Conservation (phyloP, 1,284 basidiomycete species). For the Trichosporon inkin region DNA sequence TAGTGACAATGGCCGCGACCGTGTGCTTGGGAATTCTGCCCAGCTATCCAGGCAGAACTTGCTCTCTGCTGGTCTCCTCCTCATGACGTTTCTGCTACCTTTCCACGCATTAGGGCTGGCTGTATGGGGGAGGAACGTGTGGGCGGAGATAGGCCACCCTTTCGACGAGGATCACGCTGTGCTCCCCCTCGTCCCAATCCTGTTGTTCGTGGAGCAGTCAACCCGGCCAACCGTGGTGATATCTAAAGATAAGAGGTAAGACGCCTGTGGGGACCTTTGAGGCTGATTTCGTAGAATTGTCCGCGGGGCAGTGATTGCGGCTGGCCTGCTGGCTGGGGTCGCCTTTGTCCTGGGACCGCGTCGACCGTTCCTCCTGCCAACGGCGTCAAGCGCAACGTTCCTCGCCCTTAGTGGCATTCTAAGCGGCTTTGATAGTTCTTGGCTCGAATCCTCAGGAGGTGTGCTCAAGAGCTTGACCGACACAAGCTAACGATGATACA, state of each 20-base stretch:
- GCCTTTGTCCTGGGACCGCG: neutral
- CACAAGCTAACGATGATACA: too few species aligned
- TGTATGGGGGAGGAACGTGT: constrained; percentile 79
- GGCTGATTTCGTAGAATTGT: neutral
- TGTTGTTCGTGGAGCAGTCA: constrained; percentile 44
- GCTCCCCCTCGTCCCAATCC: constrained; percentile 22
- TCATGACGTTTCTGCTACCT: constrained; percentile 81
- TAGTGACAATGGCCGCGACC: neutral
- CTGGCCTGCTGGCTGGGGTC: neutral
- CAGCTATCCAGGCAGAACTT: constrained; percentile 21
- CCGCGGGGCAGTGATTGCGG: neutral
- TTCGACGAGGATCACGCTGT: constrained; percentile 28
- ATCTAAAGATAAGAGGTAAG: neutral
- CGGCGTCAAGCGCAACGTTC: neutral
- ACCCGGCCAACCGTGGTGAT: neutral
- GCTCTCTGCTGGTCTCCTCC: constrained; percentile 60
- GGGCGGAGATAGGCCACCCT: constrained; percentile 25
- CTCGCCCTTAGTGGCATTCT: neutral
- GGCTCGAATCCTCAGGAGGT: too few species aligned
- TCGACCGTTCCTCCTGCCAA: neutral
- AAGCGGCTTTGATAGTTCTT: neutral
- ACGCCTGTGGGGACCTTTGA: neutral
- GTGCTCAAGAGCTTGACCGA: too few species aligned
- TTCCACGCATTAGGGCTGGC: constrained; percentile 71
- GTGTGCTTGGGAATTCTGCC: neutral